Percentiles rank a stretch among this genome's conserved stretches.
Evolutionary conservation across 768 basidiomycete genomes (phyloP).

Genomic region (Tulasnella sp.): DNA sequence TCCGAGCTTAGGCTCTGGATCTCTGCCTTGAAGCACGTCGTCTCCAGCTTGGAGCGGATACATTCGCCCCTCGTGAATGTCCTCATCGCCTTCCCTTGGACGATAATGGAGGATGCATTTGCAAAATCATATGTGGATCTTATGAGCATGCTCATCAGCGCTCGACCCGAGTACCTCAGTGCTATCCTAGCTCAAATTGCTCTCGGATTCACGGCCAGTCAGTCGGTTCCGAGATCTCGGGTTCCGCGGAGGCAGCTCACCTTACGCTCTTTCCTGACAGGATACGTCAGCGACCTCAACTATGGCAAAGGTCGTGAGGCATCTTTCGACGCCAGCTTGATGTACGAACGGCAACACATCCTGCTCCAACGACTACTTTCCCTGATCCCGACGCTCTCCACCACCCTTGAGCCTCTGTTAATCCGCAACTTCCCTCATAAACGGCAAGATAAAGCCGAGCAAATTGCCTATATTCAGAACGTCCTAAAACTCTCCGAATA

Average conservation of each 20-base stretch:
- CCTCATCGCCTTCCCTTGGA: conserved; percentile 88
- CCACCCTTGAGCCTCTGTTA: conserved; percentile 83
- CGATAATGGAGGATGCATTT: conserved; percentile 80
- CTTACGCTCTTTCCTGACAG: background rate
- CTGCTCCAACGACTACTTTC: conserved; percentile 86
- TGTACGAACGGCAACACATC: conserved; percentile 85
- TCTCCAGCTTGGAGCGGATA: conserved; percentile 81
- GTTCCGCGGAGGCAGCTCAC: background rate
- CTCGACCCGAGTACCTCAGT: conserved; percentile 87
- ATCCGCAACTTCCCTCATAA: conserved; percentile 91
- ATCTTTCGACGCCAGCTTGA: conserved; percentile 53
- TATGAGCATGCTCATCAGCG: conserved; percentile 87
- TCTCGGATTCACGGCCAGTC: conserved; percentile 88
- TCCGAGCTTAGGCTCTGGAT: conserved; percentile 78
- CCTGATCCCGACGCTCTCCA: conserved; percentile 88
- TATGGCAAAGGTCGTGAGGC: background rate
- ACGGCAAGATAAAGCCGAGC: conserved; percentile 74
- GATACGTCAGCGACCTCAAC: background rate
- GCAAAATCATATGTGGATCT: conserved; percentile 89
- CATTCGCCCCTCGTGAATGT: conserved; percentile 85
- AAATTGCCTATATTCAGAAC: conserved; percentile 91
- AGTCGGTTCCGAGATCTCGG: conserved; percentile 44
- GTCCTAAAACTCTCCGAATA: conserved; percentile 79
- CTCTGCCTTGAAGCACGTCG: conserved; percentile 85
- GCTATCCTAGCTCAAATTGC: conserved; percentile 80